These are phyloP conservation scores for Cetradonia linearis DNA, from an alignment of 495 filamentous ascomycete species.

Conservation along the genomic window DNA sequence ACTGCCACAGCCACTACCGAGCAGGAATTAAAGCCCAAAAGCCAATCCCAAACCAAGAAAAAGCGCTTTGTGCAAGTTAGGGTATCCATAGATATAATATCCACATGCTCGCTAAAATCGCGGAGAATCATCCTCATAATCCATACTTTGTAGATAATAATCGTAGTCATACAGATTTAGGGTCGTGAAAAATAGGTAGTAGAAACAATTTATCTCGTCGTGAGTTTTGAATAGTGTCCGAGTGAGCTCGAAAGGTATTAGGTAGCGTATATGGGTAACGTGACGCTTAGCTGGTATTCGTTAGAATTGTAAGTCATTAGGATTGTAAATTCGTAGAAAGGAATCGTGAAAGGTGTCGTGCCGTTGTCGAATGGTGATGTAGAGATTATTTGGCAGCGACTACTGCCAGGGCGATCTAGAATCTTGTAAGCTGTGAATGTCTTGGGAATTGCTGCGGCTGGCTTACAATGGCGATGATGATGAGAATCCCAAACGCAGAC, in stretches of 20 bases:
- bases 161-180: background rate
- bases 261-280: background rate
- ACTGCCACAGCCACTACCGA: too few relatives aligned
- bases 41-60: background rate
- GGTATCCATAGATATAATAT: constrained; percentile 11
- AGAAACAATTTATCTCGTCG: background rate
- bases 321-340: too few relatives aligned
- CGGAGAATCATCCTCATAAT: background rate
- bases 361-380: background rate
- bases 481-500: constrained; percentile 64
- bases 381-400: constrained; percentile 12
- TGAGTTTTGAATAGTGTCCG: background rate
- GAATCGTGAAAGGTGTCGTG: constrained; percentile 12
- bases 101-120: constrained; percentile 15
- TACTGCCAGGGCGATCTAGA: constrained; percentile 18
- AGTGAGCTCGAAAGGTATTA: background rate
- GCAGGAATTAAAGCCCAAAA: background rate
- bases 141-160: background rate
- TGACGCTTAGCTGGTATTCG: constrained; percentile 1
- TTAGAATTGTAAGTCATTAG: background rate
- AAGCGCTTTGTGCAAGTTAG: constrained; percentile 1
- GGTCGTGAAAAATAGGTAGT: background rate
- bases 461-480: constrained; percentile 67
- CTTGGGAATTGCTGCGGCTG: background rate
- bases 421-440: background rate